Conservation (phyloP, 2,329 filamentous ascomycete species). For the Pestalotiopsis sp. region DNA sequence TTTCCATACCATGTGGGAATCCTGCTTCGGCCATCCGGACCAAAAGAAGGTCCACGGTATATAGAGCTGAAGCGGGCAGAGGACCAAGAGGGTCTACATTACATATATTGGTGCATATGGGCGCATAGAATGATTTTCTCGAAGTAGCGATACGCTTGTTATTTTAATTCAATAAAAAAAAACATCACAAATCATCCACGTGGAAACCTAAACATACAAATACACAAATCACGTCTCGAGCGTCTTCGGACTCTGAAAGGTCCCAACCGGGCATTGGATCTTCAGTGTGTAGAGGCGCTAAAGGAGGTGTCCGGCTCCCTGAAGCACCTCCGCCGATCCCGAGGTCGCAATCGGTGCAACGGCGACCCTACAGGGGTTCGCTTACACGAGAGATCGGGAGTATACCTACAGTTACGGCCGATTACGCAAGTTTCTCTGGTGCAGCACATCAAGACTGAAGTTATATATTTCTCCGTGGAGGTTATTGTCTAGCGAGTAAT, state of each 20-base stretch:
- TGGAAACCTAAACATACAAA: no score
- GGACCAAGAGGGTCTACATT: no score
- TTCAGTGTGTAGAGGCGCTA: not conserved
- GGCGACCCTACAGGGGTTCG: not conserved
- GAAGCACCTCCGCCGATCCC: not conserved
- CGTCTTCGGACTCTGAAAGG: not conserved
- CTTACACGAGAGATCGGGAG: slow-evolving; percentile 1
- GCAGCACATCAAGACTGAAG: not conserved
- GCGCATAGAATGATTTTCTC: no score
- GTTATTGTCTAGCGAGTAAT: no score
- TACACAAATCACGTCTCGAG: not conserved
- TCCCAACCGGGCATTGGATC: not conserved
- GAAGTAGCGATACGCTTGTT: no score
- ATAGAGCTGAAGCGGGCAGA: no score
- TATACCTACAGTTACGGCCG: slow-evolving; percentile 7
- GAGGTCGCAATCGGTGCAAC: not conserved
- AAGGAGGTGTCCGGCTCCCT: not conserved
- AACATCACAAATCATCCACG: no score
- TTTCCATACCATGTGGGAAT: not conserved
- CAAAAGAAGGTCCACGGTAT: no score
- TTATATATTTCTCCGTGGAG: not conserved
- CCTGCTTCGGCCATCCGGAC: no score
- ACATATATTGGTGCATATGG: no score
- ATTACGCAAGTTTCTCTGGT: not conserved
- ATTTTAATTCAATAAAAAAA: no score